phyloP scores from a whole-genome alignment of 2,329 filamentous ascomycete genomes.

The Fusarium decemcellulare region DNA sequence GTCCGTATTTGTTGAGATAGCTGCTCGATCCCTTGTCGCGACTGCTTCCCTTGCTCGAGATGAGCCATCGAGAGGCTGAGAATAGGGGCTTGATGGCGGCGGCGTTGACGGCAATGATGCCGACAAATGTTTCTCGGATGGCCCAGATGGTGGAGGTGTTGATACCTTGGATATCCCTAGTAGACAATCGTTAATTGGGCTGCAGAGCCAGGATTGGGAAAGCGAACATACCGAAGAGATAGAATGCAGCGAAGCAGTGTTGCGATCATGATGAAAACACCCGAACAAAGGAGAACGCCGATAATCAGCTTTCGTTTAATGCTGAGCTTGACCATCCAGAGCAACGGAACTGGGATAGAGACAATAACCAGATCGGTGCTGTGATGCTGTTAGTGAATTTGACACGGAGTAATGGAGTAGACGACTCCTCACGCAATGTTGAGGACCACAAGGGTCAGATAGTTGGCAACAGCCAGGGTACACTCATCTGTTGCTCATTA shows the following conservation, averaged over 20 bases:
- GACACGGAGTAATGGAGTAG: no score
- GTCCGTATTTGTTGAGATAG: constrained; percentile 44
- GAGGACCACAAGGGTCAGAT: constrained; percentile 53
- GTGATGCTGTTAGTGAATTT: constrained; percentile 13
- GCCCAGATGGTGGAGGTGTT: constrained; percentile 59
- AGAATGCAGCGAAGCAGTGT: constrained; percentile 58
- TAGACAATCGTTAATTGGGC: not conserved
- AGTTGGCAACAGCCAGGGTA: constrained; percentile 54
- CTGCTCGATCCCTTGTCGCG: constrained; percentile 42
- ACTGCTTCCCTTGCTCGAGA: constrained; percentile 51
- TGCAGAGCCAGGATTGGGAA: rapidly evolving
- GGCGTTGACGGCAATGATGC: constrained; percentile 59
- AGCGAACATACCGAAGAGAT: constrained; percentile 45
- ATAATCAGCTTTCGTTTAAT: constrained; percentile 56
- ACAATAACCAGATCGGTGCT: constrained; percentile 58
- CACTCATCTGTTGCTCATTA: constrained; percentile 49
- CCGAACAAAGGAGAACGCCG: constrained; percentile 57
- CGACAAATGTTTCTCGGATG: constrained; percentile 60
- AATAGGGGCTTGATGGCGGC: constrained; percentile 58
- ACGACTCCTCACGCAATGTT: constrained; percentile 53
- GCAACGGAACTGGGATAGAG: constrained; percentile 56
- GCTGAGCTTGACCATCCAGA: constrained; percentile 56
- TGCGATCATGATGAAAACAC: constrained; percentile 60
- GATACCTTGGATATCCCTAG: constrained; percentile 52
- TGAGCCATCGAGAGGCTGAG: constrained; percentile 51